Percentiles rank a stretch among this genome's conserved stretches.
Conservation (phyloP, 257 asterid genomes). For the Ocimum tenuiflorum region DNA sequence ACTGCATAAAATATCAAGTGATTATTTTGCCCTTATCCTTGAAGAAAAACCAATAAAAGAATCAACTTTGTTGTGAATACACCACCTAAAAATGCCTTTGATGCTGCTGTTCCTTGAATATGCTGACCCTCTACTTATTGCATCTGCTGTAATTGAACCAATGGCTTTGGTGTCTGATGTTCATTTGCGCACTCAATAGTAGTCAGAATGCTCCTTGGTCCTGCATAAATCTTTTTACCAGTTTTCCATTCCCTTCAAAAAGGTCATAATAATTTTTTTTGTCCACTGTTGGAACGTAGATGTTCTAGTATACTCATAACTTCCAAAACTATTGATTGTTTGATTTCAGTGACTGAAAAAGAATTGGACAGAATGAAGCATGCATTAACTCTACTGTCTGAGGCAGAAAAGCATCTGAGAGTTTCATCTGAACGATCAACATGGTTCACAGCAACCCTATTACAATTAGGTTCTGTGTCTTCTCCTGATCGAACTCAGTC, state of each 20-base stretch:
- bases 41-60: background rate
- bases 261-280: background rate
- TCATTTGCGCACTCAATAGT: background rate
- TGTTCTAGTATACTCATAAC: background rate
- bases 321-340: too few relatives aligned
- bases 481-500: constrained; percentile 67
- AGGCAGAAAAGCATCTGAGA: constrained; percentile 86
- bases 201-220: background rate
- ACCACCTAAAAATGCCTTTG: background rate
- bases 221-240: too few relatives aligned
- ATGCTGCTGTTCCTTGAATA: background rate
- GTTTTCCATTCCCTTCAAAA: background rate
- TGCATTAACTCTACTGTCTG: constrained; percentile 77
- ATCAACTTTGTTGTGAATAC: background rate
- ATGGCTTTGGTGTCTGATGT: background rate
- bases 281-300: background rate
- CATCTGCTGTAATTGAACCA: background rate
- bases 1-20: background rate
- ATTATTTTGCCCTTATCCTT: background rate
- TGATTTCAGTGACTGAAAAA: constrained; percentile 60
- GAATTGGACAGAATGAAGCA: constrained; percentile 79
- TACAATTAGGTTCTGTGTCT: constrained; percentile 75
- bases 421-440: constrained; percentile 86
- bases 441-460: constrained; percentile 95
- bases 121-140: background rate